Conservation (phyloP, 306 rosid species). For the Luffa aegyptiaca region DNA sequence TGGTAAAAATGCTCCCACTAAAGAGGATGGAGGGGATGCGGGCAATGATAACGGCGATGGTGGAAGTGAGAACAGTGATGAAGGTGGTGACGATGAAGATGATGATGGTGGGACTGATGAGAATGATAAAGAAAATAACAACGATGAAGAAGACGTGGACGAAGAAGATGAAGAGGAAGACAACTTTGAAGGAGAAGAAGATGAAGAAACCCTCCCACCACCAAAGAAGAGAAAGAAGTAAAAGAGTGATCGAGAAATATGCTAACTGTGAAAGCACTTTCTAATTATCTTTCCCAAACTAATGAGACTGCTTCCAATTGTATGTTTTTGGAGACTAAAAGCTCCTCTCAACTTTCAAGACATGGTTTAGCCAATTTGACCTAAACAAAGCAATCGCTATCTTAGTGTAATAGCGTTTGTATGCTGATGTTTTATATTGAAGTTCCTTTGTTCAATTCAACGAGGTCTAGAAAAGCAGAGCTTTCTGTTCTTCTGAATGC, state of each 20-base stretch:
- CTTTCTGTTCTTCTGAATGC: neutral
- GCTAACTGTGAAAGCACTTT: neutral
- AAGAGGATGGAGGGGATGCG: slow-evolving; percentile 8
- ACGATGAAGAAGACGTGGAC: neutral
- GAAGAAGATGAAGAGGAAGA: slow-evolving; percentile 19
- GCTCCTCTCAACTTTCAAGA: neutral
- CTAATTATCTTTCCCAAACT: neutral
- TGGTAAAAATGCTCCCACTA: slow-evolving; percentile 7
- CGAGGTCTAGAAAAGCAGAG: neutral
- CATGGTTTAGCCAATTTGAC: neutral
- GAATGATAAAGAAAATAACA: neutral
- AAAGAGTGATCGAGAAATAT: neutral
- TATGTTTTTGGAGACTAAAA: neutral
- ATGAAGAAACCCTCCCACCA: slow-evolving; percentile 34
- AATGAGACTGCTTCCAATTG: neutral
- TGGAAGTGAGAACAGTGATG: neutral
- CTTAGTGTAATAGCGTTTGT: neutral
- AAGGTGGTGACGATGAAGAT: neutral
- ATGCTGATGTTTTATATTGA: neutral
- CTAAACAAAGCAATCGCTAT: neutral
- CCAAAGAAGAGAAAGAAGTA: slow-evolving; percentile 45
- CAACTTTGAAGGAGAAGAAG: slow-evolving; percentile 22
- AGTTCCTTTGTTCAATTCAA: neutral
- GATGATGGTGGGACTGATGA: neutral
- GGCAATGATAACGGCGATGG: neutral